Percentiles rank a stretch among this genome's conserved stretches.
phyloP scores from a whole-genome alignment of 176 grass and related monocot species.

The Carex scoparia region DNA sequence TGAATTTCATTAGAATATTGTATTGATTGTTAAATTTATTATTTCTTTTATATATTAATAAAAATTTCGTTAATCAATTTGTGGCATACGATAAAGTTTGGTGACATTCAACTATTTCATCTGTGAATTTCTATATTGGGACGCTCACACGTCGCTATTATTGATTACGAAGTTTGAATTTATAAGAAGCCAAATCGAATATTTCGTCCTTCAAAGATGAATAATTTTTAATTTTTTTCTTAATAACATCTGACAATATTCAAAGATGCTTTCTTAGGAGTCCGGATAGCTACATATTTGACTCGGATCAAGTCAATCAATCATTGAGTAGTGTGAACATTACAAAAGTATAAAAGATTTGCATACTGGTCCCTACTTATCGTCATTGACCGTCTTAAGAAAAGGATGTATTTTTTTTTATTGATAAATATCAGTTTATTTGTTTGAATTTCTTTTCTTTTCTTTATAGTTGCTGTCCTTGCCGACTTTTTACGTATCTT shows the following conservation, averaged over 20 bases:
- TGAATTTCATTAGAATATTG: too few relatives aligned
- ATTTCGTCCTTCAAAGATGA: not conserved
- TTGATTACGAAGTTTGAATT: not conserved
- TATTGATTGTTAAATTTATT: too few relatives aligned
- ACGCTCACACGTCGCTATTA: not conserved
- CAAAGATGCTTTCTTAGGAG: not conserved
- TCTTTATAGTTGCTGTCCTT: not conserved
- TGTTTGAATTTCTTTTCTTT: not conserved
- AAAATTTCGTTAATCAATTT: not conserved
- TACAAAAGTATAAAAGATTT: not conserved
- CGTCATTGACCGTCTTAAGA: not conserved
- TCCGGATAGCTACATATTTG: not conserved
- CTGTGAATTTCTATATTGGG: not conserved
- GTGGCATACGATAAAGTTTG: not conserved
- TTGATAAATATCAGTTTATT: not conserved
- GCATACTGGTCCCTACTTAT: not conserved
- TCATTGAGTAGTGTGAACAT: constrained; percentile 11
- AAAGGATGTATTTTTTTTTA: not conserved
- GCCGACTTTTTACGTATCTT: not conserved
- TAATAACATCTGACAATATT: not conserved
- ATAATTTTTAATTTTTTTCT: not conserved
- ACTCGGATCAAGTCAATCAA: not conserved
- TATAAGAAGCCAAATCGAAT: constrained; percentile 6
- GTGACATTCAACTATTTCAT: not conserved
- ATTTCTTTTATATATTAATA: too few relatives aligned